These are phyloP conservation scores for Ascomycota sp. DNA, from an alignment of 2,329 filamentous ascomycete genomes.

Conservation along the genomic window DNA sequence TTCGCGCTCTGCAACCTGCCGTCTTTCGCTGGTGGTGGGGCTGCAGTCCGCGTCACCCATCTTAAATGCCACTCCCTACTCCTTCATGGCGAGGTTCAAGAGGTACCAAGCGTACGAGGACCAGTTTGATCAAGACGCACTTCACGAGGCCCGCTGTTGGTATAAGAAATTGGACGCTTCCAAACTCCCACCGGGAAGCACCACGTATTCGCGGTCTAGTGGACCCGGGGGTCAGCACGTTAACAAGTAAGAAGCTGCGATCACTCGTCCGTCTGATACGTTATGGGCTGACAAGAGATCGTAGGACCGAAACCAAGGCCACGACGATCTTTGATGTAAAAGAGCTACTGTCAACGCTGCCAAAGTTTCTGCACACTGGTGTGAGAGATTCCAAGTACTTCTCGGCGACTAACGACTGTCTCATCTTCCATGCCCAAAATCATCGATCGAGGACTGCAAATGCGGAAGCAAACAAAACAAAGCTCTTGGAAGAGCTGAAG, in stretches of 20 bases:
- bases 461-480: slow-evolving; percentile 28
- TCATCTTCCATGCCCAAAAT: slow-evolving; percentile 34
- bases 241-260: slow-evolving; percentile 28
- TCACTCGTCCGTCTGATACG: too few species aligned
- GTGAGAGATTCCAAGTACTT: slow-evolving; percentile 35
- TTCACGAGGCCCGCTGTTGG: slow-evolving; percentile 32
- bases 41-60: too few species aligned
- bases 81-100: slow-evolving; percentile 7
- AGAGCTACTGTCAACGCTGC: slow-evolving; percentile 24
- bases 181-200: slow-evolving; percentile 28
- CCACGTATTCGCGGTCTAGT: slow-evolving; percentile 35
- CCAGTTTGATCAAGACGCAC: slow-evolving; percentile 25
- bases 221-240: slow-evolving; percentile 42
- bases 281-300: slow-evolving; percentile 14
- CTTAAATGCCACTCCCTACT: too few species aligned
- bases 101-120: slow-evolving; percentile 28
- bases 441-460: slow-evolving; percentile 31
- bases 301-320: slow-evolving; percentile 38
- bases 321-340: slow-evolving; percentile 29
- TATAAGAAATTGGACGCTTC: slow-evolving; percentile 20
- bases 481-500: slow-evolving; percentile 26
- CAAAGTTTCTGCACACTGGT: slow-evolving; percentile 23
- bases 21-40: background rate
- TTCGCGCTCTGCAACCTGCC: background rate
- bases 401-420: slow-evolving; percentile 25